Base-by-base conservation (phyloP, 169 alveolate genomes). In the Plasmodium chabaudi region DNA sequence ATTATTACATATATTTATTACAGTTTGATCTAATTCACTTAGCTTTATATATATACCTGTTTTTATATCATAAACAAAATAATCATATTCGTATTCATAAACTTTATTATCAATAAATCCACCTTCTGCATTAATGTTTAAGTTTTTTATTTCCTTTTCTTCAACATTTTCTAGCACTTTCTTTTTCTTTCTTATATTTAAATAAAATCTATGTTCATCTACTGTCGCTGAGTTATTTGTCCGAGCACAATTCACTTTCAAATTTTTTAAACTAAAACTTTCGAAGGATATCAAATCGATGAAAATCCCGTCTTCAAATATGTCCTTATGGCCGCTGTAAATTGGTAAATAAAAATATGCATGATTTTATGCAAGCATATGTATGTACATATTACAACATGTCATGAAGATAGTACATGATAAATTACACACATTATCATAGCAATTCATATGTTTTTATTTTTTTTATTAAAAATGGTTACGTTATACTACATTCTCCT, bases 401-500 rank as follows among this genome's bases (percentile, higher is more conserved):
- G 6, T 5, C 42, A 51, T 51, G 9, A 51, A 51, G 6, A 9
- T 0, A 51, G 5, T 13, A 13, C 3, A 13, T 2, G n/a, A 51
- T 51, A 9, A 13, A 51, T 6, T 3, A 51, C 17, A 51, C 59
- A 51, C 17, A 51, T 51, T 3, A 2, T 12, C 17, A 51, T 10
- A 51, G n/a, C 9, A 13, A 51, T 51, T 13, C 3, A 51, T 51
- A n/a, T 51, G 13, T 34, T 73, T 17, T 44, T 1, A 19, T 64
- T 34, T 39, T 46, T 72, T 72, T 72, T 23, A 12, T 44, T 72
- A 19, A 59, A 44, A 15, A 10, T 19, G 9, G 15, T 75, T 63
- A 75, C 88, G 88, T 75, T 67, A 75, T 53, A 44, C 88, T 75
- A 56, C 88, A 75, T 69, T 75, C 88, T 17, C 72, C 88, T 57